phyloP scores from a whole-genome alignment of 805 yeast species.

The Zygosaccharomyces pseudorouxii region DNA sequence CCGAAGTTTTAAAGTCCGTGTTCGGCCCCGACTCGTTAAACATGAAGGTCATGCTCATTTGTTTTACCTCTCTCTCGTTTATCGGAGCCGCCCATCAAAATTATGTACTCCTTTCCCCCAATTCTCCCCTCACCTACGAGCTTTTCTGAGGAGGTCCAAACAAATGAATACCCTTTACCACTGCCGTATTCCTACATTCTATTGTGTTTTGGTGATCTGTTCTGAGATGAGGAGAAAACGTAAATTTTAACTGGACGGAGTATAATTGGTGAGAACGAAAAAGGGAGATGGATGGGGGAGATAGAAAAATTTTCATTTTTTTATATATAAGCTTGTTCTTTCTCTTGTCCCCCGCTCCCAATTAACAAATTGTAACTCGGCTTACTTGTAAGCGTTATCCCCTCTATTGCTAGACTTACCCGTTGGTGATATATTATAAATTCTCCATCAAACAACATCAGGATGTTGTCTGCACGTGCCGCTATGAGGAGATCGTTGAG shows the following conservation, averaged over 20 bases:
- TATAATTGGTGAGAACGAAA: background rate
- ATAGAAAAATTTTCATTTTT: background rate
- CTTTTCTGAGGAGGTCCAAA: background rate
- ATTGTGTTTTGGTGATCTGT: background rate
- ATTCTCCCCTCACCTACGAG: background rate
- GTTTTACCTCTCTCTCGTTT: background rate
- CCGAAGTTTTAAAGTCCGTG: background rate
- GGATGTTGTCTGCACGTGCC: conserved; percentile 36
- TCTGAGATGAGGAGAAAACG: background rate
- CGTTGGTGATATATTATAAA: background rate
- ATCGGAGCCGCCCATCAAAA: background rate
- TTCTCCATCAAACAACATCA: background rate
- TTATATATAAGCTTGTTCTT: background rate
- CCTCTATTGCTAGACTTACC: background rate
- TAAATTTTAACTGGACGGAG: background rate
- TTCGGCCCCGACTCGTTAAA: conserved; percentile 4
- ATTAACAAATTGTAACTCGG: background rate
- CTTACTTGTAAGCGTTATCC: background rate
- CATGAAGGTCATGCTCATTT: conserved; percentile 1
- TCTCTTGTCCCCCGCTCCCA: background rate
- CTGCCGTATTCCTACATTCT: background rate
- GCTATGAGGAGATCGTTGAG: conserved; percentile 22
- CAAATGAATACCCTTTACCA: background rate
- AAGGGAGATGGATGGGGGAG: background rate
- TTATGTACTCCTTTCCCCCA: background rate